Evolutionary conservation across 2,329 filamentous ascomycete species (phyloP), one percentile per base, ranked within the genome.

Genomic region (Aspergillus melleus): DNA sequence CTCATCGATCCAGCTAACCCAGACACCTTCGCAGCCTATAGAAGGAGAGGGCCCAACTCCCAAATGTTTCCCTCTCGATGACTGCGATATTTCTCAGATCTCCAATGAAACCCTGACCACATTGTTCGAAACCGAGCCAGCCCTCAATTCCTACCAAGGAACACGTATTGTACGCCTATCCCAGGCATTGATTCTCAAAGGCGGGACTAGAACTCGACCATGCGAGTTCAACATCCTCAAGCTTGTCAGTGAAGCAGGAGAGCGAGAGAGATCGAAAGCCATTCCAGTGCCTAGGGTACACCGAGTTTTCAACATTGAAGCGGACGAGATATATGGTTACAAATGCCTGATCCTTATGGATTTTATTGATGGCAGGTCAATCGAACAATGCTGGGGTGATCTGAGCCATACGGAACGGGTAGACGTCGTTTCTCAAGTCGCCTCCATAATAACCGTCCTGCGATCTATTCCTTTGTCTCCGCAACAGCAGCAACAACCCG

Each of bases 161-260:
- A 65, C 62, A 47, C 59, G 53, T 30, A 63, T 66, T 58, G 59
- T 63, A 46, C 63, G 54, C 47, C 30, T 66, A 22, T 65, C 63
- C n/a, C 55, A 57, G 14, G 58, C 52, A 47, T 57, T 66, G 24
- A 46, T 62, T 14, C 59, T 66, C 12, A 61, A 65, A 58, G 55
- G 64, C 20, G 60, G 58, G 24, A 55, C 39, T 16, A 36, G 50
- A 51, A 19, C 51, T 55, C 59, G 58, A 20, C 64, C 60, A 60
- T 59, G 58, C 42, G 64, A 66, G 49, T 60, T 52, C 53, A 59
- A 60, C n/a, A 62, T 62, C 47, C 58, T 66, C 14, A 60, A 60
- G 26, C 57, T 62, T 26, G 44, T 62, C 24, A 16, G 26, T 19
- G 49, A 42, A 29, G 46, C 49, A 51, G 44, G 30, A 26, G 53